A percentile compares a stretch with the other conserved stretches of the same genome.
phyloP scores from a whole-genome alignment of 495 filamentous ascomycete genomes.

The Symbiotaphrina buchneri region DNA sequence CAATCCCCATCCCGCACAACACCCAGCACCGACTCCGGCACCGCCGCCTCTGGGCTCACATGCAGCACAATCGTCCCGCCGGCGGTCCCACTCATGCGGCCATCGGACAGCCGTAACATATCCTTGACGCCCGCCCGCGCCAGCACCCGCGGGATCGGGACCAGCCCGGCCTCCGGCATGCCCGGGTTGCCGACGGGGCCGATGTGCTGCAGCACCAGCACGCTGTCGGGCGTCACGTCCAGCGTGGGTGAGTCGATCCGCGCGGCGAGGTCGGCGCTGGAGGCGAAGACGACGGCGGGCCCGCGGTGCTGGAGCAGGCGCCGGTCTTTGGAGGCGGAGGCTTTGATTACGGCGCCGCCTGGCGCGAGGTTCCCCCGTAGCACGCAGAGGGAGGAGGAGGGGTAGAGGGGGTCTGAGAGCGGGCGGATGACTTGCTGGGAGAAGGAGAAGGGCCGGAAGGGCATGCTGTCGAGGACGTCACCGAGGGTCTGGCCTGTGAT shows the following conservation, averaged over 20 bases:
- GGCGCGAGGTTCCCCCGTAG: constrained; percentile 31
- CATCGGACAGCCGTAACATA: constrained; percentile 44
- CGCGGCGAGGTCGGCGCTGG: constrained; percentile 27
- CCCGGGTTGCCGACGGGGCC: constrained; percentile 42
- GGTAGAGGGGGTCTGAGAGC: constrained; percentile 27
- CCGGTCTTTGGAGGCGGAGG: constrained; percentile 33
- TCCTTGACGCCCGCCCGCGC: constrained; percentile 32
- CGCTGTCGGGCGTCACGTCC: constrained; percentile 23
- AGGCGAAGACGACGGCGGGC: constrained; percentile 32
- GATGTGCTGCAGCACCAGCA: constrained; percentile 36
- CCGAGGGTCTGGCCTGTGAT: constrained; percentile 36
- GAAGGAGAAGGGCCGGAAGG: constrained; percentile 19
- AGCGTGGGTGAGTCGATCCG: constrained; percentile 34
- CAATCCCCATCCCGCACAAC: too few relatives aligned
- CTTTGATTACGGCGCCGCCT: constrained; percentile 36
- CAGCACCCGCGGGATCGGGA: constrained; percentile 41
- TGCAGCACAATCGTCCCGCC: constrained; percentile 47
- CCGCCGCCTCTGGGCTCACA: constrained; percentile 35
- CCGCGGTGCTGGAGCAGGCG: constrained; percentile 27
- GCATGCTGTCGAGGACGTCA: constrained; percentile 23
- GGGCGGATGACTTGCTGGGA: constrained; percentile 25
- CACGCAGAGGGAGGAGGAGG: constrained; percentile 28
- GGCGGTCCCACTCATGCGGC: constrained; percentile 45
- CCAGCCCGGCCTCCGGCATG: constrained; percentile 44
- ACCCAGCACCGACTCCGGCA: too few relatives aligned